phyloP scores from a whole-genome alignment of 2,329 filamentous ascomycete species.

The Cadophora gregata region DNA sequence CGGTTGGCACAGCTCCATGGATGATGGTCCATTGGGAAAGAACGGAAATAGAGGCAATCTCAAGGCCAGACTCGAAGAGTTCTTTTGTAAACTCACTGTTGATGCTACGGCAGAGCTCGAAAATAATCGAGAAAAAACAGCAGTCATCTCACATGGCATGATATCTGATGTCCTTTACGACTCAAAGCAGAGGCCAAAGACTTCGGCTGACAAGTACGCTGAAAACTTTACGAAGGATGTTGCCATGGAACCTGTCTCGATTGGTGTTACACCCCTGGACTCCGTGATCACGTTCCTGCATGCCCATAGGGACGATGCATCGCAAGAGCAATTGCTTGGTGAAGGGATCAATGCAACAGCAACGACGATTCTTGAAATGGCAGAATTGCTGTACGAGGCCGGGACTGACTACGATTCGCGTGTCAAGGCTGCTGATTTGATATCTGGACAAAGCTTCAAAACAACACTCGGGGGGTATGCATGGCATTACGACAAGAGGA shows the following conservation, averaged over 20 bases:
- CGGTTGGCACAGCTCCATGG: slow-evolving; percentile 23
- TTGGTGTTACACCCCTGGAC: slow-evolving; percentile 23
- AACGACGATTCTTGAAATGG: slow-evolving; percentile 7
- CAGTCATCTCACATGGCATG: slow-evolving; percentile 10
- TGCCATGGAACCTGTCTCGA: slow-evolving; percentile 22
- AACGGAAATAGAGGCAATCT: slow-evolving; percentile 13
- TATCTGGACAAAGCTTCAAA: slow-evolving; percentile 15
- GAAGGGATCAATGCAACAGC: background rate
- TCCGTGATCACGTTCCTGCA: slow-evolving; percentile 24
- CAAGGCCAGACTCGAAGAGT: background rate
- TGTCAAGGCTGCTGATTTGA: slow-evolving; percentile 21
- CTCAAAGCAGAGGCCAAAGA: slow-evolving; percentile 9
- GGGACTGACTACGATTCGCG: slow-evolving; percentile 22
- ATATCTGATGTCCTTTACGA: slow-evolving; percentile 20
- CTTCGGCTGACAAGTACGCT: slow-evolving; percentile 10
- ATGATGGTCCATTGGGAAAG: slow-evolving; percentile 12
- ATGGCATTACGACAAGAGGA: slow-evolving; percentile 21
- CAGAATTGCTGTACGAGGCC: slow-evolving; percentile 24
- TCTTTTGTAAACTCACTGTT: slow-evolving; percentile 20
- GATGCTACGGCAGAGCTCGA: background rate
- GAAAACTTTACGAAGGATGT: slow-evolving; percentile 19
- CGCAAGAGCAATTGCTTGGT: slow-evolving; percentile 15
- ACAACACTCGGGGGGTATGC: slow-evolving; percentile 2
- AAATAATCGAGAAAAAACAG: slow-evolving; percentile 7
- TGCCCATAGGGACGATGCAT: slow-evolving; percentile 20